phyloP scores from a whole-genome alignment of 177 flowering plant genomes.

The Vitis hybrid region DNA sequence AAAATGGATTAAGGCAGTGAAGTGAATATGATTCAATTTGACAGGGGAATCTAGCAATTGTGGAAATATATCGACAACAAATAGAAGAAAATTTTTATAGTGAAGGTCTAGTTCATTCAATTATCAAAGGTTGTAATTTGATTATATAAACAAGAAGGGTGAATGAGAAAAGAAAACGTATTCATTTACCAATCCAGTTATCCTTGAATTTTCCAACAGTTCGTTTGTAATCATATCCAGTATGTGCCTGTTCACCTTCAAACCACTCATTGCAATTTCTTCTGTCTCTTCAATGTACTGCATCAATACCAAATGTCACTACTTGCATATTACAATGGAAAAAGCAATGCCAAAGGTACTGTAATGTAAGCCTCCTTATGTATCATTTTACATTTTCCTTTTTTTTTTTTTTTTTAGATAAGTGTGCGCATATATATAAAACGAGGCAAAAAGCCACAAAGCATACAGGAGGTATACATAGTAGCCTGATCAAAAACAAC shows the following conservation, averaged over 20 bases:
- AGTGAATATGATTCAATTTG: neutral
- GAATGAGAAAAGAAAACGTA: neutral
- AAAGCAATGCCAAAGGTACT: too few species aligned
- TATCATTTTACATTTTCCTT: neutral
- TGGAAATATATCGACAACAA: neutral
- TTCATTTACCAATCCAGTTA: conserved; percentile 82
- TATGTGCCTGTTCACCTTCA: conserved; percentile 70
- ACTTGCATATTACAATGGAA: too few species aligned
- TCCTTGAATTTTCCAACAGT: conserved; percentile 70
- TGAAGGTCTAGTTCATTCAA: neutral
- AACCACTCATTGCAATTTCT: conserved; percentile 79
- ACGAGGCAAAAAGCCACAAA: too few species aligned
- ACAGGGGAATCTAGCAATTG: neutral
- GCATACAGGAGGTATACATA: too few species aligned
- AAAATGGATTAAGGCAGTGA: neutral
- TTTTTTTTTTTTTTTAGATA: neutral
- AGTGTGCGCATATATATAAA: too few species aligned
- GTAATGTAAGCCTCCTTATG: neutral
- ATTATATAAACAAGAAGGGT: neutral
- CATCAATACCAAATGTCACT: conserved; percentile 10
- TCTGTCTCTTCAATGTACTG: conserved; percentile 97
- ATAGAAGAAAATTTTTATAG: neutral
- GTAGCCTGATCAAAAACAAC: too few species aligned
- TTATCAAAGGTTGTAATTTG: neutral
- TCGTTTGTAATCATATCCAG: conserved; percentile 61